A percentile compares a stretch with the other conserved stretches of the same genome.
phyloP scores from a whole-genome alignment of 2,329 filamentous ascomycete genomes.

The Lachnum nothofagi region DNA sequence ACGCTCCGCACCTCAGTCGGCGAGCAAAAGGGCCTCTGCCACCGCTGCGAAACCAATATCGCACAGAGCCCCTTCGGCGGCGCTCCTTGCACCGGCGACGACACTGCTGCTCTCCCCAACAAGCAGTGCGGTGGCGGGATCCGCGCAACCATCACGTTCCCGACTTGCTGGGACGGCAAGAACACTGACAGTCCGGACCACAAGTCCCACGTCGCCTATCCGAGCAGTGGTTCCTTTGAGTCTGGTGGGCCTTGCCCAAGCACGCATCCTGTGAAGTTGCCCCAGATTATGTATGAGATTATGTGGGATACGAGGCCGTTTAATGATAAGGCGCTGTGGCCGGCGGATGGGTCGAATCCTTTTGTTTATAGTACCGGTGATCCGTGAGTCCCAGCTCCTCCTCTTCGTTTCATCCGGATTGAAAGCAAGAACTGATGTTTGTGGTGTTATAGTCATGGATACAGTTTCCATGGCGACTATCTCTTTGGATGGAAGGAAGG shows the following conservation, averaged over 20 bases:
- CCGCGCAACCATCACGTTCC: conserved; percentile 33
- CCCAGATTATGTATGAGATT: conserved; percentile 56
- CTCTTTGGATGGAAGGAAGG: conserved; percentile 53
- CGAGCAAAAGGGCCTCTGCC: conserved; percentile 1
- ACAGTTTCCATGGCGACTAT: conserved; percentile 54
- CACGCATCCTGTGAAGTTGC: conserved; percentile 48
- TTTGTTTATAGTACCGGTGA: conserved; percentile 11
- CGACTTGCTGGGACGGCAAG: conserved; percentile 58
- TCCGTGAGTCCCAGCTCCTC: no score
- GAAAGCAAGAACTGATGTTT: not conserved
- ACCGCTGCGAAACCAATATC: conserved; percentile 4
- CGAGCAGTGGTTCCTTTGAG: conserved; percentile 32
- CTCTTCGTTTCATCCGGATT: no score
- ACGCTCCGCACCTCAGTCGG: not conserved
- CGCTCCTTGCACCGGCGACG: conserved; percentile 4
- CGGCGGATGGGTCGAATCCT: conserved; percentile 37
- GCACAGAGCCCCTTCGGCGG: conserved; percentile 5
- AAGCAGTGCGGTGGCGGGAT: conserved; percentile 5
- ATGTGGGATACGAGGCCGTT: conserved; percentile 50
- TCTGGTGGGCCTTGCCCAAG: conserved; percentile 47
- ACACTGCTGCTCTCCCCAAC: conserved; percentile 2
- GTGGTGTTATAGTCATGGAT: conserved; percentile 41
- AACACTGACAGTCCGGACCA: conserved; percentile 52
- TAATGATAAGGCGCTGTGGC: conserved; percentile 41
- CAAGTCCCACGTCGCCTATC: conserved; percentile 52